Evolutionary conservation across 257 asterid genomes (phyloP), one percentile per base, ranked within the genome.

Genomic region (Solanum dulcamara): DNA sequence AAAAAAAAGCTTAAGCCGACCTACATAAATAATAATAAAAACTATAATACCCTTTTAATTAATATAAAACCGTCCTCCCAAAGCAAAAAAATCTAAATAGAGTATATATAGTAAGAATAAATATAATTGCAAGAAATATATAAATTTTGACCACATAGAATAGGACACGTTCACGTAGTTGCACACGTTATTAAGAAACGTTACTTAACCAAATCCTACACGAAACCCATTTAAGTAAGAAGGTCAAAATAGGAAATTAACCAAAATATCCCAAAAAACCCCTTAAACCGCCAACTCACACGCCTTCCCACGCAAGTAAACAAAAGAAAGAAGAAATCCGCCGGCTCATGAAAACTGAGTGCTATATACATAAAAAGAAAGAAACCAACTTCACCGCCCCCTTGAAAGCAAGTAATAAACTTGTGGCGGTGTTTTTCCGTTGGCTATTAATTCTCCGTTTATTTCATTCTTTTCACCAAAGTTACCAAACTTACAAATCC

Each of bases 401-500:
- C 64, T 17, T 77, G 11, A 77, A 37, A 71, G 30, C 3, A 74
- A 14, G 12, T 2, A 77, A 8, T 48, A 77, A 77, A 79, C 64
- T 48, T 79, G 62, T 79, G 83, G 83, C 83, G 83, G 83, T 79
- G 83, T 48, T 79, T 79, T 48, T 7, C 64, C 44, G 83, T 79
- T 79, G 64, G 83, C 82, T 77, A 14, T 77, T 77, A 26, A 77
- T 77, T 74, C 81, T 4, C 8, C 12, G 10, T n/a, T 22, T n/a
- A 4, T 14, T 4, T 30, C 62, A 48, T 79, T 79, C 6, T 48
- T 28, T 79, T 28, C 5, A 9, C 59, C 44, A 42, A 48, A 48
- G 44, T 17, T 77, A 44, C 13, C n/a, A 24, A 71, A 5, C 53
- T 71, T 22, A 74, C n/a, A 13, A 77, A 77, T 77, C 38, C 17